Percentiles rank a stretch among this genome's conserved stretches.
Evolutionary conservation across 2,329 filamentous ascomycete genomes (phyloP).

Genomic region (Ascochyta fabae): DNA sequence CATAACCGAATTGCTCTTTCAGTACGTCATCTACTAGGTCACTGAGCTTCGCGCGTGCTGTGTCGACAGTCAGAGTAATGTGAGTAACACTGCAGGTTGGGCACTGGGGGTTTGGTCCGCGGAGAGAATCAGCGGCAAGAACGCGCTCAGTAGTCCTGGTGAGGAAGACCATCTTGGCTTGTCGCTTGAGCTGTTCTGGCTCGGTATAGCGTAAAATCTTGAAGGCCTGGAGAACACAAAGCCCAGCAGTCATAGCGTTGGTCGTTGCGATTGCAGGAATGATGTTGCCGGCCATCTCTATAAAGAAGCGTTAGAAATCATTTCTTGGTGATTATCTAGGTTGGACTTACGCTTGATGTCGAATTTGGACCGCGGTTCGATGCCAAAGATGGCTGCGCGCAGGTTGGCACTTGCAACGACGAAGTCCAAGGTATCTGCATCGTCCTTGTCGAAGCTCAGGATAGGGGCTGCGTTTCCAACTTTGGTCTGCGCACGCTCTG

Average conservation of each 20-base stretch:
- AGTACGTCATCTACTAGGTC: conserved; percentile 81
- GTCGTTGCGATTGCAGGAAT: conserved; percentile 98
- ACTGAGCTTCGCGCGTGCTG: conserved; percentile 73
- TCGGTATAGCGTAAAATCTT: conserved; percentile 71
- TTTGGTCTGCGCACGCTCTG: conserved; percentile 64
- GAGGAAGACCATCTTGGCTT: conserved; percentile 86
- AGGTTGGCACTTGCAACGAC: conserved; percentile 91
- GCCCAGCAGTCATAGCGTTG: conserved; percentile 91
- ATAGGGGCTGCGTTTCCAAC: conserved; percentile 60
- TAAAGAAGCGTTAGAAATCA: conserved; percentile 9
- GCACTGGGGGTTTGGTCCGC: conserved; percentile 78
- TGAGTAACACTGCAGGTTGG: conserved; percentile 81
- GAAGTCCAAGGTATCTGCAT: conserved; percentile 92
- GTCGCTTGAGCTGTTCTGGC: conserved; percentile 60
- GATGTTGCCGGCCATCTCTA: conserved; percentile 98
- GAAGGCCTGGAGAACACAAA: conserved; percentile 91
- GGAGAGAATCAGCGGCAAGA: conserved; percentile 62
- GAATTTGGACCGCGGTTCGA: conserved; percentile 87
- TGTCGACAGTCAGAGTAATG: conserved; percentile 70
- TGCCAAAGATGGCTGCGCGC: conserved; percentile 85
- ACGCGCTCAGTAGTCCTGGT: conserved; percentile 68
- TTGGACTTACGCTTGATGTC: conserved; percentile 77
- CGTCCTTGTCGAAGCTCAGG: conserved; percentile 95
- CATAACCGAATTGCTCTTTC: conserved; percentile 73
- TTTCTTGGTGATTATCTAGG: not conserved